phyloP scores from a whole-genome alignment of 2,329 filamentous ascomycete species.

The Chrysoporthe deuterocubensis region DNA sequence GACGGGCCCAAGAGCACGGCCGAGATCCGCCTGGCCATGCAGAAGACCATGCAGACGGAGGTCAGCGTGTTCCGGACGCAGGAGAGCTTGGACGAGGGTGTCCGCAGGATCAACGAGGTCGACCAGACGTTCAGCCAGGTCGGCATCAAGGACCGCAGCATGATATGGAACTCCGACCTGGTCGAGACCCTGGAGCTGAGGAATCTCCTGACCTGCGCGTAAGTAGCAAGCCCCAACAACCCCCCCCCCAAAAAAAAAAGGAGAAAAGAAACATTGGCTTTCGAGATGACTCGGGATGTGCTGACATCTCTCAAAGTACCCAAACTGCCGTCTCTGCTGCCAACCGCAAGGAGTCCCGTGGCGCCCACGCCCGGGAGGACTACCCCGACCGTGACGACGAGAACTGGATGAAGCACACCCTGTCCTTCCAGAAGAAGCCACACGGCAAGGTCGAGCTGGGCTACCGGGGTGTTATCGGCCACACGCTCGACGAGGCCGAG shows the following conservation, averaged over 20 bases:
- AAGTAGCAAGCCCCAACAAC: conserved; percentile 49
- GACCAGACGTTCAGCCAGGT: conserved; percentile 81
- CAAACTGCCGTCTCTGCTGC: conserved; percentile 92
- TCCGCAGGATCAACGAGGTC: conserved; percentile 82
- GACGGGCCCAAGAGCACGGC: conserved; percentile 85
- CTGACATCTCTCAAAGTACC: conserved; percentile 53
- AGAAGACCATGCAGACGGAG: conserved; percentile 97
- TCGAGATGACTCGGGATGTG: not conserved
- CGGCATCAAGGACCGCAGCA: conserved; percentile 96
- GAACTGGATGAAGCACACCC: conserved; percentile 99
- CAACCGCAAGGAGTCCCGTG: conserved; percentile 95
- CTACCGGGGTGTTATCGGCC: conserved; percentile 82
- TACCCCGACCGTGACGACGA: conserved; percentile 93
- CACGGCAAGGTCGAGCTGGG: conserved; percentile 85
- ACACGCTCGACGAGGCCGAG: conserved; percentile 91
- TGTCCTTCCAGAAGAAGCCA: conserved; percentile 92
- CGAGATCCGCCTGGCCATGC: conserved; percentile 89
- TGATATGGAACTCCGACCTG: conserved; percentile 99
- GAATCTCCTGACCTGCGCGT: conserved; percentile 96
- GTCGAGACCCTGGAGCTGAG: conserved; percentile 95
- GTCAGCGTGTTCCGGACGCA: conserved; percentile 97
- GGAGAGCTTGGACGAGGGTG: conserved; percentile 91
- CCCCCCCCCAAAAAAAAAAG: not conserved
- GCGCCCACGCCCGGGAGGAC: conserved; percentile 96
- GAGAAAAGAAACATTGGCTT: not conserved